Conservation (phyloP, 2,329 filamentous ascomycete species). For the Neofusicoccum sp. region DNA sequence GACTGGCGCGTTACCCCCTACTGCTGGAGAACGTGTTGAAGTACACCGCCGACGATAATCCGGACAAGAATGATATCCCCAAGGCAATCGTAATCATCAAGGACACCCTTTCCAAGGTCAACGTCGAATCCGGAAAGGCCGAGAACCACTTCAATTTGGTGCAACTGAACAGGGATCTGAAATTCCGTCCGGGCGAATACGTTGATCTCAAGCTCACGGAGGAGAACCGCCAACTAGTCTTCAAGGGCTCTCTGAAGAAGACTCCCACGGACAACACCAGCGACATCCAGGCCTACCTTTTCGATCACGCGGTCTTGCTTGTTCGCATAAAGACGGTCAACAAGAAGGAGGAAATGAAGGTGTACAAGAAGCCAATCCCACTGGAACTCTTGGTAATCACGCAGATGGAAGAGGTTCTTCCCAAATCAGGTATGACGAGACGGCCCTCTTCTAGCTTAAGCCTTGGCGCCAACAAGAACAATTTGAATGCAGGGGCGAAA, state of each 20-base stretch:
- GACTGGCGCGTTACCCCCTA: constrained; percentile 89
- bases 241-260: constrained; percentile 94
- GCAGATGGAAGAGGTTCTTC: constrained; percentile 96
- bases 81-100: constrained; percentile 84
- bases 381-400: constrained; percentile 88
- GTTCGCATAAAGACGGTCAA: constrained; percentile 89
- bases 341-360: constrained; percentile 91
- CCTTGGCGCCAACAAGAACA: constrained; percentile 51
- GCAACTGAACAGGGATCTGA: constrained; percentile 85
- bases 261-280: constrained; percentile 74
- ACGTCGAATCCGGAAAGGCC: constrained; percentile 91
- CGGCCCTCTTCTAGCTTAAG: constrained; percentile 84
- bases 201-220: constrained; percentile 94
- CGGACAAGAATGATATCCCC: constrained; percentile 88
- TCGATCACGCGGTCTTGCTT: constrained; percentile 91
- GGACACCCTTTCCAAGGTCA: constrained; percentile 82
- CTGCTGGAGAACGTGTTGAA: constrained; percentile 89
- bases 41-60: constrained; percentile 82
- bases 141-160: constrained; percentile 97
- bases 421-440: constrained; percentile 75
- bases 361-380: constrained; percentile 93
- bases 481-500: constrained; percentile 33
- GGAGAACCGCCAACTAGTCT: constrained; percentile 86
- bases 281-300: constrained; percentile 92
- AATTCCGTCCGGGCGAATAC: constrained; percentile 84